A percentile compares a stretch with the other conserved stretches of the same genome.
Conservation (phyloP, 2,329 filamentous ascomycete genomes). For the Leptodontidium sp. region DNA sequence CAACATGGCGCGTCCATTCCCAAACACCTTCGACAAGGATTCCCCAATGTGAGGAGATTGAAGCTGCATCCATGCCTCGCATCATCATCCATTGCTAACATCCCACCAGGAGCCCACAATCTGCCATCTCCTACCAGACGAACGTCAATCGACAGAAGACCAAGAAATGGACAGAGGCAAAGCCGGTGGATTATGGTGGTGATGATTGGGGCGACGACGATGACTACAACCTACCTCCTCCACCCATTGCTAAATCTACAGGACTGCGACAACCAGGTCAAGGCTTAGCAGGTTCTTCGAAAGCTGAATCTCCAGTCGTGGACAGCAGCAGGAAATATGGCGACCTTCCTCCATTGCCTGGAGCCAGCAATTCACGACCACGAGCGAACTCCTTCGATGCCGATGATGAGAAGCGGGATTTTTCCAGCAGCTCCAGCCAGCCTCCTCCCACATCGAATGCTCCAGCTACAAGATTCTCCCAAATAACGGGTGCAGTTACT, state of each 20-base stretch:
- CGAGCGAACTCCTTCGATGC: constrained; percentile 60
- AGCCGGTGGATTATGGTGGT: constrained; percentile 85
- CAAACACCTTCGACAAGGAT: constrained; percentile 43
- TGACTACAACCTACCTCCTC: constrained; percentile 61
- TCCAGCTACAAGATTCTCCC: constrained; percentile 44
- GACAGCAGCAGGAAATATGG: constrained; percentile 45
- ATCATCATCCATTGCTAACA: constrained; percentile 23
- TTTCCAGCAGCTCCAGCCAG: constrained; percentile 49
- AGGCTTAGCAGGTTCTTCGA: constrained; percentile 36
- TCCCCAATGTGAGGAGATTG: constrained; percentile 41
- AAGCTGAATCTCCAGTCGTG: constrained; percentile 23
- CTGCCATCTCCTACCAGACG: constrained; percentile 68
- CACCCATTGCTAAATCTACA: constrained; percentile 50
- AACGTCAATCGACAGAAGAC: constrained; percentile 92
- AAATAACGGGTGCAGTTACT: constrained; percentile 39
- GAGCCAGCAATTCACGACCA: constrained; percentile 32
- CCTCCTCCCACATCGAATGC: constrained; percentile 32
- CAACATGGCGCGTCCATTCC: constrained; percentile 46
- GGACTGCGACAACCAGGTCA: constrained; percentile 54
- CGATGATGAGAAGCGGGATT: constrained; percentile 60
- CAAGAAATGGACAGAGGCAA: constrained; percentile 94
- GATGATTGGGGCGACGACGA: constrained; percentile 88
- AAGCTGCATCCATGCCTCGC: constrained; percentile 9
- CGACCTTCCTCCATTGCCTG: constrained; percentile 42
- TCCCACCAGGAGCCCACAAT: constrained; percentile 38